Evolutionary conservation across 495 filamentous ascomycete species (phyloP).

Genomic region (Aspergillus leporis): DNA sequence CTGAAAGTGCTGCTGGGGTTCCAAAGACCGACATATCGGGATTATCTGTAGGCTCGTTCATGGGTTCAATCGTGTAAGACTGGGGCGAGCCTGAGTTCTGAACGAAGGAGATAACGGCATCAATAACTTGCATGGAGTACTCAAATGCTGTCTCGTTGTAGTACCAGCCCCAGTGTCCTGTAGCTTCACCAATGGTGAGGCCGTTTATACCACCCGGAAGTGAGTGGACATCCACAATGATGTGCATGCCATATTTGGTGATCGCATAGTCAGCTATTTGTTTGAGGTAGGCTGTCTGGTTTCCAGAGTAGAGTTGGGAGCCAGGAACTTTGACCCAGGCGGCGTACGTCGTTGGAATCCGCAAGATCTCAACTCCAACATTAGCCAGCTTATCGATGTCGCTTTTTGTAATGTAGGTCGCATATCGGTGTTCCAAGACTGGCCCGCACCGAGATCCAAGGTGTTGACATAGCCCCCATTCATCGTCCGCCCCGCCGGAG

Average conservation of each 20-base stretch:
- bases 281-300: constrained; percentile 28
- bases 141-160: constrained; percentile 27
- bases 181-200: constrained; percentile 31
- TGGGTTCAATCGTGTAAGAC: constrained; percentile 29
- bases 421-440: constrained; percentile 31
- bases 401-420: constrained; percentile 28
- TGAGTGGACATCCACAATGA: constrained; percentile 34
- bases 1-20: constrained; percentile 29
- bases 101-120: constrained; percentile 27
- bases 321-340: constrained; percentile 32
- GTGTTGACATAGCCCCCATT: constrained; percentile 32
- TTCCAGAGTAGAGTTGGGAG: constrained; percentile 31
- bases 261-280: constrained; percentile 32
- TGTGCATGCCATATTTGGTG: constrained; percentile 30
- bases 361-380: constrained; percentile 26
- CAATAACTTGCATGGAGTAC: constrained; percentile 29
- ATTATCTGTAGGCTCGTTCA: constrained; percentile 35
- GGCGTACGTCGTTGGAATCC: constrained; percentile 33
- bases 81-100: constrained; percentile 25
- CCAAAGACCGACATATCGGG: constrained; percentile 28
- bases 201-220: constrained; percentile 34
- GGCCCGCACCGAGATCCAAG: constrained; percentile 25
- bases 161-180: constrained; percentile 32
- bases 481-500: constrained; percentile 24
- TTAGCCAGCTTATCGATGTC: constrained; percentile 31